A percentile compares a stretch with the other conserved stretches of the same genome.
phyloP scores from a whole-genome alignment of 192 early-diverging fungal genomes.

The Coemansia sp. region DNA sequence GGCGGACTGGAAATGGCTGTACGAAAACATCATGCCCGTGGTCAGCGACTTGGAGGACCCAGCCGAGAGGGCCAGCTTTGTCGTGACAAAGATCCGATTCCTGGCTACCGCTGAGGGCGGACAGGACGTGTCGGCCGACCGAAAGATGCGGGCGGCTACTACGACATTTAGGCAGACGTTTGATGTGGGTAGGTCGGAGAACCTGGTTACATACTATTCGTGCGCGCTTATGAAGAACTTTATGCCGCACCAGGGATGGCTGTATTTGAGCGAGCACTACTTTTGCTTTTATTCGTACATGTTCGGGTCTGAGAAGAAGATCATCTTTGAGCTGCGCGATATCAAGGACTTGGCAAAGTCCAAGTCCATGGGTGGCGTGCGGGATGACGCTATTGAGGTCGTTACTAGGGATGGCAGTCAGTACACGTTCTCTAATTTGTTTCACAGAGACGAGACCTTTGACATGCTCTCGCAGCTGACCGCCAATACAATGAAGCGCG shows the following conservation, averaged over 20 bases:
- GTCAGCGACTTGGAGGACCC: constrained; percentile 71
- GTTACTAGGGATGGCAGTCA: constrained; percentile 74
- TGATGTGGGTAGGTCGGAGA: constrained; percentile 72
- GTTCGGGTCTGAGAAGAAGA: constrained; percentile 88
- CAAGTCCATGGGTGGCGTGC: constrained; percentile 85
- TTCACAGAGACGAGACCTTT: constrained; percentile 94
- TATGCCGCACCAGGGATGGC: constrained; percentile 93
- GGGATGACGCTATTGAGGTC: constrained; percentile 85
- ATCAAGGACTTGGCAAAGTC: constrained; percentile 86
- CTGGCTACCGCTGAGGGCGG: constrained; percentile 67
- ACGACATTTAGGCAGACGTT: constrained; percentile 89
- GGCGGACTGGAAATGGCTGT: constrained; percentile 86
- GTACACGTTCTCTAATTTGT: constrained; percentile 92
- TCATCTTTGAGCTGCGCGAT: constrained; percentile 89
- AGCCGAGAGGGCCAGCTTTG: constrained; percentile 81
- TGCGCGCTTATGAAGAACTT: constrained; percentile 77
- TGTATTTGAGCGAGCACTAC: constrained; percentile 92
- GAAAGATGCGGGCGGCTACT: constrained; percentile 82
- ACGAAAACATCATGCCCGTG: constrained; percentile 73
- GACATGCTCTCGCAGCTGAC: constrained; percentile 92
- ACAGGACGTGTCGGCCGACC: constrained; percentile 75
- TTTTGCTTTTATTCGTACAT: constrained; percentile 95
- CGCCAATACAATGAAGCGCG: constrained; percentile 78
- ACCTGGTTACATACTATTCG: constrained; percentile 94
- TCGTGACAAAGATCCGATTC: constrained; percentile 86